Evolutionary conservation across 352 stramenopile species (phyloP), one percentile per base, ranked within the genome.

Genomic region (Globisporangium nunn): DNA sequence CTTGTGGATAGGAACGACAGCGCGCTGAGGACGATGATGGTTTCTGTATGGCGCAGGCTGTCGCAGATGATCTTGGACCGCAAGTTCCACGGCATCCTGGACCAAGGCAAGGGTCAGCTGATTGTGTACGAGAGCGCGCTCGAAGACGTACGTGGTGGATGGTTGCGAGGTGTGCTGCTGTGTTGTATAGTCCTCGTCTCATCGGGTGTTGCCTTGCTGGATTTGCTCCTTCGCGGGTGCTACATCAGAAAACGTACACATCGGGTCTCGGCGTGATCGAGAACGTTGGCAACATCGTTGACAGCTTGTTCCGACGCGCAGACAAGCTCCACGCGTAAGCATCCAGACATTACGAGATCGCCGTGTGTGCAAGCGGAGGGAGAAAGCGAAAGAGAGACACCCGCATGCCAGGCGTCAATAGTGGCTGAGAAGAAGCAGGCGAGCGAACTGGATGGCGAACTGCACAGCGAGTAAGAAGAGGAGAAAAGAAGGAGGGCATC

Each of bases 61-160:
- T 98, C 91, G 55, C 96, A 99, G 77, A 99, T 99, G 97, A 99
- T 99, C 66, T 72, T 99, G 61, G 97, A 99, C 80, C 95, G 97
- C 64, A 99, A 99, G 70, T 97, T 99, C 70, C 86, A 96, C 56
- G 97, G 96, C 47, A 99, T 98, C 67, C 77, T 99, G 63, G 97
- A 99, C 84, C 97, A 99, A 72, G 97, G 97, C 54, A 97, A 98
- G 68, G 97, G 97, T 31, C 96, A 99, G 66, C 78, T 99, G n/a
- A 97, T 99, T 50, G 91, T 99, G 50, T 98, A 99, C 73, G 95
- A 99, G 62, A 92, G 88, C 58, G 71, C 77, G 7, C 75, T 85
- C 30, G 93, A 96, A 70, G 96, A 99, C 74, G 79, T 95, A 74
- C 77, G 87, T 71, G 84, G 3, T 12, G 15, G 11, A 3, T 61